Evolutionary conservation across 2,329 filamentous ascomycete species (phyloP), one percentile per base, ranked within the genome.

Genomic region (Emericellopsis cladophorae): DNA sequence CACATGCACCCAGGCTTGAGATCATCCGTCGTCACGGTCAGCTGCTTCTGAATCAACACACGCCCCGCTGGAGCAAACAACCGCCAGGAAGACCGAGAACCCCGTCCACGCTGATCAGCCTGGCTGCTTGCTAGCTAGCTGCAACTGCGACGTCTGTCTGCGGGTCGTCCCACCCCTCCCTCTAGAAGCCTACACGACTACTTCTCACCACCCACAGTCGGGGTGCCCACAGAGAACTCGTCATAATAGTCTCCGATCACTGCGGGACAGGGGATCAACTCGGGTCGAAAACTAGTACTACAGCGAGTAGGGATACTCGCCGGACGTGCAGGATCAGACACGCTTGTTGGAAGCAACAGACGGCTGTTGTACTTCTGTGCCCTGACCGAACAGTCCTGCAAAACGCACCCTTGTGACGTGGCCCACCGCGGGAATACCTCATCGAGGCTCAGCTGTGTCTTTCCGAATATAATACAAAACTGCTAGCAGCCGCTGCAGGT

Each of bases 401-500:
- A 23, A 29, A 26, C n/a, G 24, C 24, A 26, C 18, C 37, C 43
- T 41, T 70, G 70, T 72, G 70, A 76, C 72, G 72, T 76, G 72
- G 74, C 70, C 66, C 64, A 37, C 40, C 64, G 69, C 53, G 46
- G 51, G n/a, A 62, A 74, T 71, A 75, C 72, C 74, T 76, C 72
- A 74, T 64, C 62, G 16, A 42, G 41, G 58, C 58, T 63, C 56
- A 63, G 65, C 67, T 74, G 72, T 75, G 61, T 66, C 65, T 71
- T 67, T 61, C 67, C 64, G 69, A 68, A 54, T 12, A 38, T 37
- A 21, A 41, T 44, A 44, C 31, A 44, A 73, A 69, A 65, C 59
- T 15, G 72, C 68, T 64, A 71, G 67, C 67, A 72, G 62, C 72
- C 73, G 72, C 72, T 76, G 72, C 73, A 76, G 68, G 69, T 73